Evolutionary conservation across 2,329 filamentous ascomycete genomes (phyloP).

Genomic region (Diaporthe velutina): DNA sequence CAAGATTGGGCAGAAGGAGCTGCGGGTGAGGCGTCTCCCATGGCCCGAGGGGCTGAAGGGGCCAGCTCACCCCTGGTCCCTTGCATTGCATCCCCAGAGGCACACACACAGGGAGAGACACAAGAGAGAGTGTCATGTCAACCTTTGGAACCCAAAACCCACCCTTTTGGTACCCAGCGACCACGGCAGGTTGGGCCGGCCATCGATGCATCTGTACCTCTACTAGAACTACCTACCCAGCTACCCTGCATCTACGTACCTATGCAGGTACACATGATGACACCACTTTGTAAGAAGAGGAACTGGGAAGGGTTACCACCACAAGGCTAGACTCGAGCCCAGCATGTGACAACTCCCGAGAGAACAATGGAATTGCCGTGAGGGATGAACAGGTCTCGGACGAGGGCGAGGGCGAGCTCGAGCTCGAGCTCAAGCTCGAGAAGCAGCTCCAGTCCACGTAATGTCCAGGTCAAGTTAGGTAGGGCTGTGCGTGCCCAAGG

Average conservation of each 20-base stretch:
- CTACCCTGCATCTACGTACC: not conserved
- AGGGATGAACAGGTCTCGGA: not conserved
- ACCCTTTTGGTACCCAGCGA: constrained; percentile 16
- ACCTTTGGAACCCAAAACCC: constrained; percentile 17
- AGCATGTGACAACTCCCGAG: constrained; percentile 11
- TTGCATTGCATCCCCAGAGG: not conserved
- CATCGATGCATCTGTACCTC: not conserved
- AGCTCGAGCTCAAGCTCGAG: not conserved
- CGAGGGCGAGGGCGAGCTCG: not conserved
- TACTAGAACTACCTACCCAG: too few species aligned
- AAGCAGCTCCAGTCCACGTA: not conserved
- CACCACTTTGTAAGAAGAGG: not conserved
- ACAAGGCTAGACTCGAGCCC: not conserved
- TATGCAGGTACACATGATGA: not conserved
- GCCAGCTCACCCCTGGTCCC: constrained; percentile 11
- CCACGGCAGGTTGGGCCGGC: not conserved
- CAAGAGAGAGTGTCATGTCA: not conserved
- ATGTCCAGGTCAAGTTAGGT: not conserved
- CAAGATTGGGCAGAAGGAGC: constrained; percentile 8
- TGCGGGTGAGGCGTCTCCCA: constrained; percentile 15
- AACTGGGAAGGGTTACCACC: not conserved
- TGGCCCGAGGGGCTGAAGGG: constrained; percentile 2
- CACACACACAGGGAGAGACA: not conserved
- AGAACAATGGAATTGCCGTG: constrained; percentile 24
- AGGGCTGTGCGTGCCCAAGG: constrained; percentile 23